Evolutionary conservation across 148 eudicot genomes (phyloP).

Genomic region (Vaccinium corymbosum): DNA sequence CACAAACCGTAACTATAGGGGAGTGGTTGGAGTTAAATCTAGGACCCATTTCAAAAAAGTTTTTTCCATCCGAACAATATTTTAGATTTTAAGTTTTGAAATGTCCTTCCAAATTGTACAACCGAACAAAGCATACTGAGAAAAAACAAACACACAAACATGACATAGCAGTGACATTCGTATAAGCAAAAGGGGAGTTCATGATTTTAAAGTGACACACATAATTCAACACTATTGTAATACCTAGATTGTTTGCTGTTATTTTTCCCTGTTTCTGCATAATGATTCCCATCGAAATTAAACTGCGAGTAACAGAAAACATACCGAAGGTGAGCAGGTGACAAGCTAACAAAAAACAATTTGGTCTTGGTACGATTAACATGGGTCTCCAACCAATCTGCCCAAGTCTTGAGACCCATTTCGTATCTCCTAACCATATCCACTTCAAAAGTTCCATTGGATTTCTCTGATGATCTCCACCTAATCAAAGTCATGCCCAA

Average conservation of each 20-base stretch:
- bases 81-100: too few species aligned
- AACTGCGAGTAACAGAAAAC: neutral
- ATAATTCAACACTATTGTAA: too few species aligned
- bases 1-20: too few species aligned
- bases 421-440: slow-evolving; percentile 20
- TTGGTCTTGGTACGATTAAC: slow-evolving; percentile 32
- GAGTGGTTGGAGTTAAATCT: too few species aligned
- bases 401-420: slow-evolving; percentile 34
- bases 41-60: too few species aligned
- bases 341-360: slow-evolving; percentile 34
- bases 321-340: slow-evolving; percentile 30
- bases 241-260: too few species aligned
- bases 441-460: slow-evolving; percentile 7
- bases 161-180: neutral
- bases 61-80: too few species aligned
- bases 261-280: too few species aligned
- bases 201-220: too few species aligned
- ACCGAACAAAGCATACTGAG: neutral
- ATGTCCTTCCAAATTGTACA: too few species aligned
- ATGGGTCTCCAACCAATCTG: slow-evolving; percentile 30
- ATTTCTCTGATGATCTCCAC: slow-evolving; percentile 19
- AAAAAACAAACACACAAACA: neutral
- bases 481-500: slow-evolving; percentile 12
- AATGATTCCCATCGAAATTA: neutral
- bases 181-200: neutral